Conservation (phyloP, 257 asterid genomes). For the Leonotis leonurus region DNA sequence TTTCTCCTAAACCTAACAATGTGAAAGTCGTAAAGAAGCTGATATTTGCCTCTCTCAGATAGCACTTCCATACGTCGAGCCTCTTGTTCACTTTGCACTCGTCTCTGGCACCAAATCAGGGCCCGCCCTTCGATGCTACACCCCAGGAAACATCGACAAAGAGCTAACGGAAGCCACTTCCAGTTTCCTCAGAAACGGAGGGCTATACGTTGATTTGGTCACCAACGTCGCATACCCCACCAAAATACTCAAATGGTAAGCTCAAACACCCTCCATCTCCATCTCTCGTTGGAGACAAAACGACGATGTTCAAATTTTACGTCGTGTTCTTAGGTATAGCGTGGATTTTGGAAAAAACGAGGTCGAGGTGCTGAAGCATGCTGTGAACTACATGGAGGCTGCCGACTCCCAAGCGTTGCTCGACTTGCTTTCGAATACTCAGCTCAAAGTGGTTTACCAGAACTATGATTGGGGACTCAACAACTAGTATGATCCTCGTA, state of each 20-base stretch:
- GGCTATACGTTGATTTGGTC: conserved; percentile 45
- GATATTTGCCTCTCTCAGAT: conserved; percentile 34
- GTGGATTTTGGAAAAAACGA: conserved; percentile 77
- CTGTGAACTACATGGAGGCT: conserved; percentile 61
- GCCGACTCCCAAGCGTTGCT: conserved; percentile 48
- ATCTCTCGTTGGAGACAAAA: too few relatives aligned
- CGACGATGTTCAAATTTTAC: too few relatives aligned
- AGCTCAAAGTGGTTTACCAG: conserved; percentile 46
- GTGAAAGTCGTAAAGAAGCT: too few relatives aligned
- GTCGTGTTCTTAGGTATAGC: conserved; percentile 45
- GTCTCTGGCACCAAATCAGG: conserved; percentile 70
- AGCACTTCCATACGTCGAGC: conserved; percentile 70
- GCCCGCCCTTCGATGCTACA: conserved; percentile 81
- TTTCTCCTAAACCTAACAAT: conserved; percentile 2
- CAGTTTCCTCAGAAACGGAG: conserved; percentile 52
- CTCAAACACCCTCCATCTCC: neutral
- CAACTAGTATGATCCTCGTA: conserved; percentile 25
- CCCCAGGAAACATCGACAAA: conserved; percentile 68
- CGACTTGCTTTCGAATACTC: conserved; percentile 53
- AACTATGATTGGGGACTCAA: conserved; percentile 72
- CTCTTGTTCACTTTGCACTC: conserved; percentile 77
- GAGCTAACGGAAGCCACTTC: conserved; percentile 66
- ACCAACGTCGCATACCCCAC: conserved; percentile 51
- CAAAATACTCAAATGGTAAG: conserved; percentile 62
- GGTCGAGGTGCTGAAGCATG: conserved; percentile 75